phyloP scores from a whole-genome alignment of 192 early-diverging fungal species.

The Haplosporangium gracile region DNA sequence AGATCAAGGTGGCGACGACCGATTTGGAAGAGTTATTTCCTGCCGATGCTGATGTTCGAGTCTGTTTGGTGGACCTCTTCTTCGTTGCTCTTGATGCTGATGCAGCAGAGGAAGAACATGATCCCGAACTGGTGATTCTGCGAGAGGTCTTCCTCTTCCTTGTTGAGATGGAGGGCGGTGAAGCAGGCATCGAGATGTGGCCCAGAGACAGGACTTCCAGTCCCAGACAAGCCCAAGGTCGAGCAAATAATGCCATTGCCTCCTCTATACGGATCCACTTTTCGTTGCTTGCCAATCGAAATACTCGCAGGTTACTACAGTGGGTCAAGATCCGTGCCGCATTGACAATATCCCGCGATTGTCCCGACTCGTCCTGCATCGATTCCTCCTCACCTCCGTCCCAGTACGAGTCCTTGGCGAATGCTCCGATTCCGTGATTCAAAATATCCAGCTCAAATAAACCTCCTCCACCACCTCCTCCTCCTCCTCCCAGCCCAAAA shows the following conservation, averaged over 20 bases:
- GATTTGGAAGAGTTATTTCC: not conserved
- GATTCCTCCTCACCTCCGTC: not conserved
- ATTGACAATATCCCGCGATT: conserved; percentile 20
- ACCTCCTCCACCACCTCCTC: not conserved
- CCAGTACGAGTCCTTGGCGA: not conserved
- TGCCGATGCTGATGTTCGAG: too few species aligned
- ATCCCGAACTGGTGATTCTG: not conserved
- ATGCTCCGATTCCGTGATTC: conserved; percentile 4
- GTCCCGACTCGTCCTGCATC: not conserved
- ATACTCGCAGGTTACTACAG: conserved; percentile 23
- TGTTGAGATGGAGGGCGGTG: not conserved
- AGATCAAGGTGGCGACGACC: not conserved
- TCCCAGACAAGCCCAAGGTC: conserved; percentile 37
- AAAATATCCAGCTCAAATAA: not conserved
- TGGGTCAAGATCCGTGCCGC: conserved; percentile 27
- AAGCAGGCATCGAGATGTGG: conserved; percentile 23
- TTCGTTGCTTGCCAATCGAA: conserved; percentile 34
- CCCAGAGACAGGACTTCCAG: conserved; percentile 30
- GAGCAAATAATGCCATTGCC: conserved; percentile 18
- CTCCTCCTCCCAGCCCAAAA: not conserved
- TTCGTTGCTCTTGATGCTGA: not conserved
- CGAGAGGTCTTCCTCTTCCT: not conserved
- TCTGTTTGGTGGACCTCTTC: not conserved
- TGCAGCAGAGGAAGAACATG: not conserved
- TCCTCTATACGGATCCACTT: conserved; percentile 25